These are phyloP conservation scores for Linderniella brevidens DNA, from an alignment of 257 asterid genomes.

Conservation along the genomic window DNA sequence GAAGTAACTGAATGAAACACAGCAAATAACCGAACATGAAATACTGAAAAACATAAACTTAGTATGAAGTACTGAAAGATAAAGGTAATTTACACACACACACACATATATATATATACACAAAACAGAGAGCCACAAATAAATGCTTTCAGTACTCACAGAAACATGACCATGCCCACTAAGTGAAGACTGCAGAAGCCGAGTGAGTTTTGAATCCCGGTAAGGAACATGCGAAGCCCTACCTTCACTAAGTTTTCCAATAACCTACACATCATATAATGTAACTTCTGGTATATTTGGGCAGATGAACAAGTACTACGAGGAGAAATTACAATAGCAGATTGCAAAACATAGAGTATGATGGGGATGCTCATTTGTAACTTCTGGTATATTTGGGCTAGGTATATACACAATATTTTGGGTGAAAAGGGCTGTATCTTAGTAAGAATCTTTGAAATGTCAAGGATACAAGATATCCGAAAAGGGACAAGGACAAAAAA, in stretches of 20 bases:
- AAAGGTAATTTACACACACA: too few relatives aligned
- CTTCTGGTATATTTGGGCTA: too few relatives aligned
- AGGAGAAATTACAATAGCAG: slow-evolving; percentile 4
- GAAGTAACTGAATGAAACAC: too few relatives aligned
- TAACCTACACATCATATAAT: slow-evolving; percentile 53
- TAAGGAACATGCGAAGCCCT: slow-evolving; percentile 92
- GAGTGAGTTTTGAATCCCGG: slow-evolving; percentile 95
- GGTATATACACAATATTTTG: too few relatives aligned
- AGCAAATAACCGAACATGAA: too few relatives aligned
- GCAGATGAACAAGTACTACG: slow-evolving; percentile 2
- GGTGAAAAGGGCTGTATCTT: not conserved
- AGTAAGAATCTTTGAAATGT: not conserved
- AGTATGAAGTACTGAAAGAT: too few relatives aligned
- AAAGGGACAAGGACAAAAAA: not conserved
- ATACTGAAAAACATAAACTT: too few relatives aligned
- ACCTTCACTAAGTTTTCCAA: slow-evolving; percentile 98
- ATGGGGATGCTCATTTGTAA: too few relatives aligned
- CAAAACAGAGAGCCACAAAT: not conserved
- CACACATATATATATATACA: too few relatives aligned
- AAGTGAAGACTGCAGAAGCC: slow-evolving; percentile 86
- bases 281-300: slow-evolving; percentile 12
- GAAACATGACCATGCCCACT: slow-evolving; percentile 99
- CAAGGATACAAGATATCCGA: slow-evolving; percentile 2
- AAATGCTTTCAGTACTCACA: slow-evolving; percentile 28
- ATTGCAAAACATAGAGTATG: too few relatives aligned